Base-by-base conservation (phyloP, 305 asterid species). In the Solanum hybrid region DNA sequence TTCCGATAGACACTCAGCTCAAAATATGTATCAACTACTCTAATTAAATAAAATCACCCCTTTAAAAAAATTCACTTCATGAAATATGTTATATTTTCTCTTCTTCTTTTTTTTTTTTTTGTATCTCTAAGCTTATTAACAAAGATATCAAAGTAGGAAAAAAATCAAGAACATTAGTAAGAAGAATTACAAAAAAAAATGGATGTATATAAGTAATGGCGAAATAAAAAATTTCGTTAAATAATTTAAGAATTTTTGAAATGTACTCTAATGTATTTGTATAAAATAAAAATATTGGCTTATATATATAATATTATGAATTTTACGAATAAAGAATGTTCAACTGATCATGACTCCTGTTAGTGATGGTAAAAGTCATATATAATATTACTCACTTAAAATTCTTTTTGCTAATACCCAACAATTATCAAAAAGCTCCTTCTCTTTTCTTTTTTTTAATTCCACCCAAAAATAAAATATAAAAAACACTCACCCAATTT, bases 401-500 rank as follows among this genome's bases (percentile, higher is more conserved):
- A 57, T 7, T 57, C 69, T 57, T 18, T 57, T 57, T 57, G 24
- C 24, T 57, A 61, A 61, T 61, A 61, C 26, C 71, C 75, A 67
- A 67, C 10, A 64, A 22, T 0, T 8, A 10, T 4, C 1, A 67
- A 67, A 64, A 64, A 64, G 28, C 0, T 64, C 74, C 8, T n/a
- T 64, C 2, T 64, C 26, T 22, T 64, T 67, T n/a, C 1, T 18
- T 16, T 16, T 57, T 57, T 51, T 57, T 18, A 18, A 67, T n/a
- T 67, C 75, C 0, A n/a, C 7, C 31, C 75, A 10, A n/a, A 67
- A 10, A n/a, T 10, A 67, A n/a, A 22, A 64, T 6, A n/a, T 3
- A 61, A 61, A 2, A 67, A 61, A 2, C 4, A 67, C 94, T 90
- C 90, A 96, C 99, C 96, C 88, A 97, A 91, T 94, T 95, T 97